Evolutionary conservation across 1,284 basidiomycete genomes (phyloP).

Genomic region (Melampsora americana): DNA sequence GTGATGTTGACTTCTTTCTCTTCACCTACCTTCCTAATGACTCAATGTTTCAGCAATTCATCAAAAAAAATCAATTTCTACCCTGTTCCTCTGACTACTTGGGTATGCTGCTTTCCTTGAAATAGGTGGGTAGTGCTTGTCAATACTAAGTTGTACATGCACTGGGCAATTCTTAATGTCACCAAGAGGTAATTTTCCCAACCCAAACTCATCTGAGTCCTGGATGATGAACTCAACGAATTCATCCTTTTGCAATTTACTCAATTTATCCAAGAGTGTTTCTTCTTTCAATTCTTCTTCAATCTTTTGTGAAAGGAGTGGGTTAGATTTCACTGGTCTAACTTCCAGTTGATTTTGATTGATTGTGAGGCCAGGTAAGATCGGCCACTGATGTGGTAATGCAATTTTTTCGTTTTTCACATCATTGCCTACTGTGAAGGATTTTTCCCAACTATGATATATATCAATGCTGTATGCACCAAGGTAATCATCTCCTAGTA

Average conservation of each 20-base stretch:
- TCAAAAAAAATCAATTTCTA: too few relatives aligned
- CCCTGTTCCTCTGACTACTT: slow-evolving; percentile 13
- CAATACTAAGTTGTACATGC: not conserved
- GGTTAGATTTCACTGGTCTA: not conserved
- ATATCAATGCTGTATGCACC: slow-evolving; percentile 14
- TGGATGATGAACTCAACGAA: not conserved
- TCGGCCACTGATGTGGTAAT: not conserved
- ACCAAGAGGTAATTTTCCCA: not conserved
- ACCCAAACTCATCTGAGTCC: not conserved
- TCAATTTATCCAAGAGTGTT: not conserved
- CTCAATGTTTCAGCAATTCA: not conserved
- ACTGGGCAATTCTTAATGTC: slow-evolving; percentile 10
- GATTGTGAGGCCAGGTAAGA: not conserved
- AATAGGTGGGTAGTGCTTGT: slow-evolving; percentile 19
- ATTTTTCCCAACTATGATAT: slow-evolving; percentile 12
- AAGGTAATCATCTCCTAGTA: not conserved
- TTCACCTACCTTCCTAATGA: not conserved
- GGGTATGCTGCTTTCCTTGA: slow-evolving; percentile 15
- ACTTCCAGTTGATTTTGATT: not conserved
- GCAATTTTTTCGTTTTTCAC: slow-evolving; percentile 9
- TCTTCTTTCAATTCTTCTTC: not conserved
- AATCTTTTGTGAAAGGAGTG: not conserved
- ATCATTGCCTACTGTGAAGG: slow-evolving; percentile 17
- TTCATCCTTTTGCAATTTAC: not conserved
- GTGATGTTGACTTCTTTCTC: not conserved